Evolutionary conservation across 345 rosid genomes (phyloP), one percentile per base, ranked within the genome.

Genomic region (Cardamine occulta): DNA sequence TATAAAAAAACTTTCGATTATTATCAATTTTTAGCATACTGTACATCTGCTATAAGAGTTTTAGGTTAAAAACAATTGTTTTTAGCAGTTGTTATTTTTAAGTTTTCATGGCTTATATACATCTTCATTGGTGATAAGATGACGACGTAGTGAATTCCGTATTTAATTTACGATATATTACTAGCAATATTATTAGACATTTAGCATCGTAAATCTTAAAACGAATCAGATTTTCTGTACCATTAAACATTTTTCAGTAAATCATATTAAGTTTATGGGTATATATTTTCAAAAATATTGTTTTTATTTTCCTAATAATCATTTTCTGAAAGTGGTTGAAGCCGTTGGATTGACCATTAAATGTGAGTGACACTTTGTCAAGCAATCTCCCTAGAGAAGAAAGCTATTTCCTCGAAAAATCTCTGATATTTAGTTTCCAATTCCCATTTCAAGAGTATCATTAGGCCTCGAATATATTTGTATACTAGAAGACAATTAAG

Each of bases 341-440:
- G 37, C 21, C 34, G 26, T 31, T 71, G 58, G 18, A 31, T 60
- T 32, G 59, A 48, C 17, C 57, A 31, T 21, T 58, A 11, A 70
- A 31, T 70, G 45, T 47, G 37, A 24, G 35, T 45, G 19, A 19
- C 23, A 70, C 35, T 59, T 59, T 19, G 24, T 45, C 24, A 47
- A 59, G 58, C 17, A 47, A 59, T 58, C 74, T 4, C 58, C 66
- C 47, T 32, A 71, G 23, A 57, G 7, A 19, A 59, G 66, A 45
- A 58, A 60, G 37, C 24, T 49, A 45, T 21, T 10, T 32, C 29
- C 24, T 45, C 55, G 4, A 69, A n/a, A n/a, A n/a, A 47, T 47
- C 10, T 47, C 11, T 47, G 8, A 66, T 19, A 13, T 48, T 48
- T 48, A 1, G 29, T 39, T 53, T 37, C 17, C 24, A 37, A 0